These are phyloP conservation scores for Scopulariopsis brevicaulis DNA, from an alignment of 2,329 filamentous ascomycete genomes.

Conservation along the genomic window DNA sequence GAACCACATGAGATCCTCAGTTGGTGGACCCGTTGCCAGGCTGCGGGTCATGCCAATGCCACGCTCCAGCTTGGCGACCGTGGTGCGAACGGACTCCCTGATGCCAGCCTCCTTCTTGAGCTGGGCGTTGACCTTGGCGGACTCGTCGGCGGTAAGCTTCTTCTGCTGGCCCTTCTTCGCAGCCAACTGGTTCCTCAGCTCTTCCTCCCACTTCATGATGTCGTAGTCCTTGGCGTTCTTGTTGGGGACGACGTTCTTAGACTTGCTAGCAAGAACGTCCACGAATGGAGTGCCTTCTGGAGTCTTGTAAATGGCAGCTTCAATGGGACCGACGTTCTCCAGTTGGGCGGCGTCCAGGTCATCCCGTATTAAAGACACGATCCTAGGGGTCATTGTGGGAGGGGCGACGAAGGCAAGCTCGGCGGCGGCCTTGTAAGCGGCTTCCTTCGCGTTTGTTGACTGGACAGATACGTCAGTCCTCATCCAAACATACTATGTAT, in stretches of 20 bases:
- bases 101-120: slow-evolving; percentile 78
- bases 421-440: slow-evolving; percentile 75
- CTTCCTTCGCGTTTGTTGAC: slow-evolving; percentile 39
- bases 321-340: slow-evolving; percentile 65
- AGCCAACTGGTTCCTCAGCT: slow-evolving; percentile 76
- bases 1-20: slow-evolving; percentile 81
- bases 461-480: slow-evolving; percentile 11
- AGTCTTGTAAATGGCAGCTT: slow-evolving; percentile 87
- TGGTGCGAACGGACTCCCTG: slow-evolving; percentile 55
- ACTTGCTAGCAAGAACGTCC: slow-evolving; percentile 81
- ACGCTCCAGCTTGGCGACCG: slow-evolving; percentile 63
- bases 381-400: slow-evolving; percentile 61
- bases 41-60: slow-evolving; percentile 79
- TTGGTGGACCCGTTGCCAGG: slow-evolving; percentile 79
- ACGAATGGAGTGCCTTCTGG: slow-evolving; percentile 81
- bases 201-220: slow-evolving; percentile 93
- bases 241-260: slow-evolving; percentile 56
- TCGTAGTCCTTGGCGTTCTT: slow-evolving; percentile 95
- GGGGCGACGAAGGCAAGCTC: slow-evolving; percentile 92
- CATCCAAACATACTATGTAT: neutral
- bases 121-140: slow-evolving; percentile 82
- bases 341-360: slow-evolving; percentile 66
- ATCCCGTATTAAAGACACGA: slow-evolving; percentile 61
- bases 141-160: slow-evolving; percentile 84
- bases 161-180: slow-evolving; percentile 85